A percentile compares a stretch with the other conserved stretches of the same genome.
Evolutionary conservation across 345 rosid genomes (phyloP).

Genomic region (Citrus maxima): DNA sequence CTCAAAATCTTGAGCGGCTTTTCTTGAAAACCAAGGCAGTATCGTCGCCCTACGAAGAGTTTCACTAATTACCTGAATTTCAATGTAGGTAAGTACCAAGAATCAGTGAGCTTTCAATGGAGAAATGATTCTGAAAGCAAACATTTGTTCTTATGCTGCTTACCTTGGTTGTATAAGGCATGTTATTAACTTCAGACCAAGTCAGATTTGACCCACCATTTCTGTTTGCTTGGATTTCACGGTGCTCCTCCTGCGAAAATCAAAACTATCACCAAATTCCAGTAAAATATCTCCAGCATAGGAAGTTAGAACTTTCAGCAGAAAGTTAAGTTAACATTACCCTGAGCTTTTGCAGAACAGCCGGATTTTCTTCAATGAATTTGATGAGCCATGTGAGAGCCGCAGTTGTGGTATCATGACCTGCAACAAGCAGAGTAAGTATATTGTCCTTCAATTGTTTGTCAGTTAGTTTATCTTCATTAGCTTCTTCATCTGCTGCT

Average conservation of each 20-base stretch:
- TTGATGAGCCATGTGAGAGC: constrained; percentile 63
- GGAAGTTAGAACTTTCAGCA: neutral
- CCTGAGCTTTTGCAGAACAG: constrained; percentile 45
- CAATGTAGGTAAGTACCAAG: neutral
- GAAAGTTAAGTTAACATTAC: constrained; percentile 19
- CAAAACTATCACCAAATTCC: neutral
- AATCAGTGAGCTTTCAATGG: neutral
- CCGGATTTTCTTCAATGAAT: constrained; percentile 54
- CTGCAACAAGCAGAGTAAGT: constrained; percentile 60
- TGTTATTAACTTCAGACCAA: constrained; percentile 55
- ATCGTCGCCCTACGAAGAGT: constrained; percentile 59
- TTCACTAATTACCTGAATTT: constrained; percentile 50
- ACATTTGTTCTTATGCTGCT: neutral
- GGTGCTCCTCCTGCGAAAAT: constrained; percentile 51
- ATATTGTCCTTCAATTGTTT: constrained; percentile 58
- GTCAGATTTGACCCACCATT: constrained; percentile 34
- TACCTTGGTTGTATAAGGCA: constrained; percentile 62
- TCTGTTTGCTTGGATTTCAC: constrained; percentile 34
- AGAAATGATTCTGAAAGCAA: neutral
- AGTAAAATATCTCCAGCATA: neutral
- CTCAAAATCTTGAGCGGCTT: constrained; percentile 63
- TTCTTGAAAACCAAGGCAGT: constrained; percentile 65
- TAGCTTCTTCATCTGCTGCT: constrained; percentile 20
- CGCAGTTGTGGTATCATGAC: constrained; percentile 71
- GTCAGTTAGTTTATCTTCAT: constrained; percentile 49